Evolutionary conservation across 768 basidiomycete genomes (phyloP).

Genomic region (Neoboletus subvelutipes): DNA sequence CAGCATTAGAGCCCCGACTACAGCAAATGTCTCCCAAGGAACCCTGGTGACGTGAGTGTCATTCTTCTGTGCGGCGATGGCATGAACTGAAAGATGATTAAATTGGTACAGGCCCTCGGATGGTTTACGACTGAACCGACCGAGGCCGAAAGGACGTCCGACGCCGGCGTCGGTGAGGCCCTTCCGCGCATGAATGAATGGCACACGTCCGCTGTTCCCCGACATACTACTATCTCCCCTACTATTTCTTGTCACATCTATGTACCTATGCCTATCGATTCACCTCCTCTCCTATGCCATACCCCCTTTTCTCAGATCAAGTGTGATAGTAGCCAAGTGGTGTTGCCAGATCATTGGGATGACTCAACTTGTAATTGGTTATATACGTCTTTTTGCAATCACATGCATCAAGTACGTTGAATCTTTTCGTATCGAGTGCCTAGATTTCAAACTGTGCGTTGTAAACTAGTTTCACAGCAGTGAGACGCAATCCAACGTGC

Average conservation of each 20-base stretch:
- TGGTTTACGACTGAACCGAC: conserved; percentile 44
- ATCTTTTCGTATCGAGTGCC: background rate
- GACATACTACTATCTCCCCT: background rate
- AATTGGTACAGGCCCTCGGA: conserved; percentile 37
- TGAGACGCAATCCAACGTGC: background rate
- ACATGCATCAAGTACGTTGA: background rate
- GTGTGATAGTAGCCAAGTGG: background rate
- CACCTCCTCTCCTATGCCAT: conserved; percentile 25
- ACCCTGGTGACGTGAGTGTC: conserved; percentile 55
- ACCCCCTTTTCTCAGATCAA: conserved; percentile 6
- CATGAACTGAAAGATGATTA: background rate
- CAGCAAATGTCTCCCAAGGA: conserved; percentile 32
- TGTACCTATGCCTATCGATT: conserved; percentile 33
- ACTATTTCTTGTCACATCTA: conserved; percentile 17
- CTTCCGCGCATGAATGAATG: conserved; percentile 22
- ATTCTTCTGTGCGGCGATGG: background rate
- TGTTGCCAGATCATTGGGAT: conserved; percentile 1
- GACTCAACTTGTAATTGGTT: conserved; percentile 3
- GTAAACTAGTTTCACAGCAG: background rate
- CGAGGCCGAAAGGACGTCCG: conserved; percentile 45
- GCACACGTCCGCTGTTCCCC: background rate
- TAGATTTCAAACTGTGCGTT: background rate
- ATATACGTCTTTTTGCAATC: conserved; percentile 4
- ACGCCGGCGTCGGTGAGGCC: conserved; percentile 33
- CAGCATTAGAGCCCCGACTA: background rate